These are phyloP conservation scores for Agrocybe chaxingu DNA, from an alignment of 768 basidiomycete genomes.

Conservation along the genomic window DNA sequence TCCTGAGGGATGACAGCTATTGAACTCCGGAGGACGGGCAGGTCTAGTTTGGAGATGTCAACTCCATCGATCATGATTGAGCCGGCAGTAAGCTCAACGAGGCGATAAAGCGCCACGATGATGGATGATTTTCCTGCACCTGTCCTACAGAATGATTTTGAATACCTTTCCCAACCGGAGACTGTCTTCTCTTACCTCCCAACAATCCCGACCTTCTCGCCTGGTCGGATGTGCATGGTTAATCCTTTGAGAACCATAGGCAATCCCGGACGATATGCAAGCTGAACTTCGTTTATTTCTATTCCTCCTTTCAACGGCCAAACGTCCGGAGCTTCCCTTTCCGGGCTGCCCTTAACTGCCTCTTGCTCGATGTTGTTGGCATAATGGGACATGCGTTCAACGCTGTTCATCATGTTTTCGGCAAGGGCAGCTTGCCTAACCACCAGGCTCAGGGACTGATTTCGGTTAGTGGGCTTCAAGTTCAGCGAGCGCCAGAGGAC, in stretches of 20 bases:
- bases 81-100: slow-evolving; percentile 77
- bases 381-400: slow-evolving; percentile 81
- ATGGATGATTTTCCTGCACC: slow-evolving; percentile 89
- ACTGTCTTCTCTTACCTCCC: slow-evolving; percentile 37
- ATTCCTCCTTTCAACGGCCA: slow-evolving; percentile 79
- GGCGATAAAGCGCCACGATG: slow-evolving; percentile 80
- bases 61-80: slow-evolving; percentile 76
- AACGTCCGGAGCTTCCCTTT: slow-evolving; percentile 46
- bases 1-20: slow-evolving; percentile 85
- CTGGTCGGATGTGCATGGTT: slow-evolving; percentile 59
- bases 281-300: slow-evolving; percentile 67
- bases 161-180: neutral
- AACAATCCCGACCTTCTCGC: slow-evolving; percentile 91
- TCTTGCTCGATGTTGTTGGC: slow-evolving; percentile 79
- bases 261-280: slow-evolving; percentile 83
- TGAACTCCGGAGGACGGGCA: slow-evolving; percentile 62
- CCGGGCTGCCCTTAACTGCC: slow-evolving; percentile 60
- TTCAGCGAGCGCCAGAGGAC: neutral
- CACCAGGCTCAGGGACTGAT: slow-evolving; percentile 56
- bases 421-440: slow-evolving; percentile 77
- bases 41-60: slow-evolving; percentile 76
- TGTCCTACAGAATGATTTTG: slow-evolving; percentile 38
- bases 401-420: slow-evolving; percentile 89
- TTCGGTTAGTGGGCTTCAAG: slow-evolving; percentile 24
- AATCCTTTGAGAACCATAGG: slow-evolving; percentile 81